phyloP scores from a whole-genome alignment of 2,329 filamentous ascomycete species.

The Fusarium clavum region DNA sequence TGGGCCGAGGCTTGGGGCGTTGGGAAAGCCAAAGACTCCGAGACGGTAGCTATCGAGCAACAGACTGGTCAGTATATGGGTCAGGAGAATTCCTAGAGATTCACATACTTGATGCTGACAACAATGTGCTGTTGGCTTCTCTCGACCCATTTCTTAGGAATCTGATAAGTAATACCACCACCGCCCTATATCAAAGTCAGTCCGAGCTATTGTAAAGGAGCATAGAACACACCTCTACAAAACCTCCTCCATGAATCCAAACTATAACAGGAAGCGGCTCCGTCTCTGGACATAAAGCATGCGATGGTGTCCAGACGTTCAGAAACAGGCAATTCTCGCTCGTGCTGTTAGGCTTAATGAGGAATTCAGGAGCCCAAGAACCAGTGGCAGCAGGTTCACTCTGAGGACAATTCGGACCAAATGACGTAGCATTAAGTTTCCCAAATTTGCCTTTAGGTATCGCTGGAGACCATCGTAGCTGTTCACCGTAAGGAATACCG shows the following conservation, averaged over 20 bases:
- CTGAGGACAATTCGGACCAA: constrained; percentile 13
- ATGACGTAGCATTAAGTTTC: not conserved
- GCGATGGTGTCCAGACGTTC: constrained; percentile 1
- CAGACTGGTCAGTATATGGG: not conserved
- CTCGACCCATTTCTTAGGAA: not conserved
- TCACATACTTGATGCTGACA: constrained; percentile 12
- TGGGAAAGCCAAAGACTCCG: constrained; percentile 9
- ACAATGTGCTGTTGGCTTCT: constrained; percentile 19
- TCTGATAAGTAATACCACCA: constrained; percentile 8
- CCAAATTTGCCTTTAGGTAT: not conserved
- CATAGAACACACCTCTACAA: not conserved
- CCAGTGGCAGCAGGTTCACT: not conserved
- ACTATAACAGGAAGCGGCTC: not conserved
- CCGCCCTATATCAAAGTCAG: constrained; percentile 1
- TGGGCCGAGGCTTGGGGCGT: not conserved
- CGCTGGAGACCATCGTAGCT: constrained; percentile 5
- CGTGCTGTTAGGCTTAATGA: constrained; percentile 18
- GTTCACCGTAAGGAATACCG: constrained; percentile 12
- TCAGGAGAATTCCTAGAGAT: not conserved
- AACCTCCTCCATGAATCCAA: constrained; percentile 15
- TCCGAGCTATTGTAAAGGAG: not conserved
- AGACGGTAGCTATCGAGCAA: not conserved
- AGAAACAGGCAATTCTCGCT: constrained; percentile 8
- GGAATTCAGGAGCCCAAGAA: constrained; percentile 5
- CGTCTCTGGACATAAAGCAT: not conserved